Evolutionary conservation across 306 rosid genomes (phyloP), one percentile per base, ranked within the genome.

Genomic region (Vigna radiata): DNA sequence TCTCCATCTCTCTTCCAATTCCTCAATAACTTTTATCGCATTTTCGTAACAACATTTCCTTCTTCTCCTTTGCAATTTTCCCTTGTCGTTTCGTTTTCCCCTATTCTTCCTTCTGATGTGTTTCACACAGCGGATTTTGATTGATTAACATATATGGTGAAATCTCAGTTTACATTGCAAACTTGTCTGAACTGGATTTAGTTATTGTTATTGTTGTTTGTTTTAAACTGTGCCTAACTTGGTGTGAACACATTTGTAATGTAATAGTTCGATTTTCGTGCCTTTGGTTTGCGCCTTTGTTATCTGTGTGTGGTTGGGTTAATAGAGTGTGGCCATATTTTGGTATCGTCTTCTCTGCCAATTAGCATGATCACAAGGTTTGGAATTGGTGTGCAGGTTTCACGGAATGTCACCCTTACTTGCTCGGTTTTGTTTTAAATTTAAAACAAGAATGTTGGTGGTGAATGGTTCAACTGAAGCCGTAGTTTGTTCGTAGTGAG

Each of bases 91-190:
- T 12, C 16, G 7, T 61, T 61, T 61, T 15, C 19, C 44, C 21
- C 27, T 44, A 7, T 27, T n/a, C 6, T 18, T 43, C 37, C 63
- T 47, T 31, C 5, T 46, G 21, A 21, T 64, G 11, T 23, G 67
- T 60, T 54, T 70, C 41, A 49, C 27, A n/a, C 72, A 77, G 67
- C 48, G 4, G 2, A 70, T 37, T 60, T 81, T 73, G 17, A 54
- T 65, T 50, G 17, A 67, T 77, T 71, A 1, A 63, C 17, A 55
- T 70, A 17, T 63, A 19, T 29, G 3, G 16, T 65, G 19, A 60
- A 56, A 62, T 58, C 80, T 66, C 64, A 71, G 10, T 71, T 76
- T 54, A 31, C 77, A 49, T 77, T 65, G 16, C 73, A 59, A 67
- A 68, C 52, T 73, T 63, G 1, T 64, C 12, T 64, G 23, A 70